These are phyloP conservation scores for Hymenoscyphus repandus DNA, from an alignment of 2,329 filamentous ascomycete species.

Conservation along the genomic window DNA sequence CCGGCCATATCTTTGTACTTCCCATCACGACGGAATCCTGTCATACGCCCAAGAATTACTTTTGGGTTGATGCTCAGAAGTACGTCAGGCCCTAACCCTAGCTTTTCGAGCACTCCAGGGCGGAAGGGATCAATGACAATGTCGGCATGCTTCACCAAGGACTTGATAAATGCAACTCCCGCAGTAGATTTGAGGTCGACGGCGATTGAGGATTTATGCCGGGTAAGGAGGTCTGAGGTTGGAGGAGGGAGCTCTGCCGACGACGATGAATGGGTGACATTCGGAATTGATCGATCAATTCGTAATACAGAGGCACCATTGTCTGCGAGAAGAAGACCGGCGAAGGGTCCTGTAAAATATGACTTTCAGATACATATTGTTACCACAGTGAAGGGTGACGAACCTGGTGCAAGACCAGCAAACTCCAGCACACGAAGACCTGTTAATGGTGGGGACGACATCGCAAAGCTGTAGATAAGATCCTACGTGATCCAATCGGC, in stretches of 20 bases:
- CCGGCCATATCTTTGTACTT: conserved; percentile 84
- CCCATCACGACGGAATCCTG: conserved; percentile 83
- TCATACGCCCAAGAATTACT: conserved; percentile 79
- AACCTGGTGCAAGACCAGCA: conserved; percentile 56
- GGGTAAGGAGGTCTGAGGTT: conserved; percentile 68
- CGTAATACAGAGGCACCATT: conserved; percentile 84
- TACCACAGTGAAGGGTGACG: conserved; percentile 37
- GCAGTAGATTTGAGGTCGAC: conserved; percentile 68
- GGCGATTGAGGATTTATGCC: conserved; percentile 74
- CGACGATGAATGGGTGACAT: conserved; percentile 36
- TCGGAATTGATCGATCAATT: conserved; percentile 62
- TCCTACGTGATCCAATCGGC: conserved; percentile 23
- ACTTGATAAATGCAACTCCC: conserved; percentile 62
- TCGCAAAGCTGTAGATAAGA: conserved; percentile 34
- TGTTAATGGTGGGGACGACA: conserved; percentile 40
- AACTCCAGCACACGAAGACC: conserved; percentile 62
- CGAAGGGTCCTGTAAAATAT: conserved; percentile 64
- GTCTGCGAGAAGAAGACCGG: conserved; percentile 82
- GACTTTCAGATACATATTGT: conserved; percentile 17
- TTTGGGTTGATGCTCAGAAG: conserved; percentile 65
- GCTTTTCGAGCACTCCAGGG: conserved; percentile 81
- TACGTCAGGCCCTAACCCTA: conserved; percentile 66
- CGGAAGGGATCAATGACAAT: conserved; percentile 91
- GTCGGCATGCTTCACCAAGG: conserved; percentile 60
- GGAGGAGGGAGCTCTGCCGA: conserved; percentile 36